Evolutionary conservation across 164 flowering plant genomes (phyloP), one percentile per base, ranked within the genome.

Genomic region (Taxillus chinensis): DNA sequence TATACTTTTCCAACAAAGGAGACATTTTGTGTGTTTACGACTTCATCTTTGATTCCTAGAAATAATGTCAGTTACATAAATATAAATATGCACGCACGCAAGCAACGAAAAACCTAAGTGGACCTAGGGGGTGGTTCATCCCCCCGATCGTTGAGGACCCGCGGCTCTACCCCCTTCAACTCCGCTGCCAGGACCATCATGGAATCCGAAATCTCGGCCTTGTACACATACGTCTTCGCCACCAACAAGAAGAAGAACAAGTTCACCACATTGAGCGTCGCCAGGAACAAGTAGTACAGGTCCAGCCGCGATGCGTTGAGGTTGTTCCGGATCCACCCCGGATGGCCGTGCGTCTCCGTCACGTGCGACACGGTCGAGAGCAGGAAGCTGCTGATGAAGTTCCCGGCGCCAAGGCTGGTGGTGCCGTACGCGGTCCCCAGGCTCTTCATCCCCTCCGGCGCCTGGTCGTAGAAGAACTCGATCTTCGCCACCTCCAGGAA

Each of bases 391-490:
- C 88, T 87, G 2, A 87, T 40, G 57, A 83, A 87, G 50, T 75
- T 85, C 14, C 93, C 93, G 5, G 77, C 51, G 5, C 88, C 90
- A 3, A 83, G 39, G 14, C 76, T 75, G 0, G 83, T 79, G 52
- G 62, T 80, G 9, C 83, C 68, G 62, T 81, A 87, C 8, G 93
- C 77, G 13, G 93, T 85, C 8, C 95, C 95, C 13, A 87, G 78
- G 59, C 86, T 83, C 69, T 85, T 85, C 90, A 83, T 87, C 55
- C 68, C 69, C 50, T 83, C 88, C 0, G 93, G 93, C 5, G 90
- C 88, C 59, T 85, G 88, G 55, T 85, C 93, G 56, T 87, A 87
- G 77, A 87, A 85, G 63, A 87, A 87, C 75, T 87, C 93, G 12
- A 85, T 67, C 77, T 83, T 85, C 0, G 86, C 88, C 3, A 80